Evolutionary conservation across 2,329 filamentous ascomycete species (phyloP).

Genomic region (Mycosphaerella sp.): DNA sequence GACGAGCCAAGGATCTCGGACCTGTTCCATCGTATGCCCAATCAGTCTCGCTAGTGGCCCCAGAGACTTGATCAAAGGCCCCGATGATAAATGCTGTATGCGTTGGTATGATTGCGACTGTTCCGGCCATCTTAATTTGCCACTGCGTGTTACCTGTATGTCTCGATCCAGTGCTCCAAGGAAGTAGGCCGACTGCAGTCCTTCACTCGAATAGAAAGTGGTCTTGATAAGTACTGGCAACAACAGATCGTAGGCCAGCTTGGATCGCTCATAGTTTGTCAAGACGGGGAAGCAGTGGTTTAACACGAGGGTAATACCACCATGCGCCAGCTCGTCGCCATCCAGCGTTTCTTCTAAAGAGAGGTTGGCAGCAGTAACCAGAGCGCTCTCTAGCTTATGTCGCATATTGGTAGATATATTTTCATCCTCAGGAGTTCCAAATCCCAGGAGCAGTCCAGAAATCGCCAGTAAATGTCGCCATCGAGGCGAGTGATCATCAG

Average conservation of each 20-base stretch:
- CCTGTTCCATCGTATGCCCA: constrained; percentile 57
- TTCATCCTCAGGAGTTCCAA: constrained; percentile 58
- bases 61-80: constrained; percentile 60
- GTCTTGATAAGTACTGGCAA: constrained; percentile 64
- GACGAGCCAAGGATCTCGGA: constrained; percentile 45
- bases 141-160: constrained; percentile 48
- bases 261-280: constrained; percentile 52
- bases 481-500: constrained; percentile 56
- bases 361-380: constrained; percentile 71
- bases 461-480: constrained; percentile 84
- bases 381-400: constrained; percentile 62
- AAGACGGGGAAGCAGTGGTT: constrained; percentile 72
- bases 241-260: constrained; percentile 60
- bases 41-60: constrained; percentile 62
- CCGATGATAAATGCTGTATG: constrained; percentile 53
- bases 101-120: constrained; percentile 54
- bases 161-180: constrained; percentile 64
- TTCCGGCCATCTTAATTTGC: constrained; percentile 58
- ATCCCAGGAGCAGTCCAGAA: constrained; percentile 70
- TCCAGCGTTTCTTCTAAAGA: constrained; percentile 56
- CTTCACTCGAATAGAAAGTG: constrained; percentile 63
- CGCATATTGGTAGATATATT: constrained; percentile 60
- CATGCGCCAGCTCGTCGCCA: constrained; percentile 45
- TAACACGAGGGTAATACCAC: constrained; percentile 60
- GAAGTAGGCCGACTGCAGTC: constrained; percentile 71